These are phyloP conservation scores for Coprinellus aureogranulatus DNA, from an alignment of 768 basidiomycete species.

Conservation along the genomic window DNA sequence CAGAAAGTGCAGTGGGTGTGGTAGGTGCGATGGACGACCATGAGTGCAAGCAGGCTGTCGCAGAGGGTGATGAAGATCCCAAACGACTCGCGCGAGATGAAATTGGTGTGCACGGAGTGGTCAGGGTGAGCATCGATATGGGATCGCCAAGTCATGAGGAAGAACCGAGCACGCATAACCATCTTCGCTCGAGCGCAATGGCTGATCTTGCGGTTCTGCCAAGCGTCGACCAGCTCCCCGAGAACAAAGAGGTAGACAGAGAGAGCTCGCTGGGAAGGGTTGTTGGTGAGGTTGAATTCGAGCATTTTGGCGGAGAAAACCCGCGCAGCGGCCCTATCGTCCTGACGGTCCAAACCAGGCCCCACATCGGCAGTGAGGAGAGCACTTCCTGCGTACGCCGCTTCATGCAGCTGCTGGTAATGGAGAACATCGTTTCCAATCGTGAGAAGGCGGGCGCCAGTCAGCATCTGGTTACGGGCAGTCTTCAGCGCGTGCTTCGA, in stretches of 20 bases:
- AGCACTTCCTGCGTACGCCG: conserved; percentile 17
- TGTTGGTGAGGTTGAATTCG: conserved; percentile 18
- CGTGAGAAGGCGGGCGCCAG: conserved; percentile 25
- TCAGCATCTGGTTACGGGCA: conserved; percentile 15
- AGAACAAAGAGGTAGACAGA: conserved; percentile 40
- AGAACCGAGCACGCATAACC: conserved; percentile 28
- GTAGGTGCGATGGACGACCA: conserved; percentile 33
- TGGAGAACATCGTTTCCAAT: conserved; percentile 21
- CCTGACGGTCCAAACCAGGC: conserved; percentile 38
- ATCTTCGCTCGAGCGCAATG: conserved; percentile 27
- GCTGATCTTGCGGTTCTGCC: conserved; percentile 29
- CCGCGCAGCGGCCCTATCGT: conserved; percentile 40
- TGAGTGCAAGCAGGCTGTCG: conserved; percentile 28
- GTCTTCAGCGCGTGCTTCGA: conserved; percentile 32
- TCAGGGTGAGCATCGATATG: conserved; percentile 15
- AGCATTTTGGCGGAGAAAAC: conserved; percentile 36
- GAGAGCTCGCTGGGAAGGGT: conserved; percentile 23
- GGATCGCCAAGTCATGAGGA: conserved; percentile 28
- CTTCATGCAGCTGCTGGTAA: conserved; percentile 18
- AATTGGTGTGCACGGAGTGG: conserved; percentile 22
- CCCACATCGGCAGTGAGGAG: conserved; percentile 31
- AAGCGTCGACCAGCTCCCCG: conserved; percentile 37
- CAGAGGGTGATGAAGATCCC: conserved; percentile 31
- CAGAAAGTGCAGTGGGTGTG: conserved; percentile 26
- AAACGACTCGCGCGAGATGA: conserved; percentile 30